phyloP scores from a whole-genome alignment of 139 green algal genomes.

The Helicosporidium sp. region DNA sequence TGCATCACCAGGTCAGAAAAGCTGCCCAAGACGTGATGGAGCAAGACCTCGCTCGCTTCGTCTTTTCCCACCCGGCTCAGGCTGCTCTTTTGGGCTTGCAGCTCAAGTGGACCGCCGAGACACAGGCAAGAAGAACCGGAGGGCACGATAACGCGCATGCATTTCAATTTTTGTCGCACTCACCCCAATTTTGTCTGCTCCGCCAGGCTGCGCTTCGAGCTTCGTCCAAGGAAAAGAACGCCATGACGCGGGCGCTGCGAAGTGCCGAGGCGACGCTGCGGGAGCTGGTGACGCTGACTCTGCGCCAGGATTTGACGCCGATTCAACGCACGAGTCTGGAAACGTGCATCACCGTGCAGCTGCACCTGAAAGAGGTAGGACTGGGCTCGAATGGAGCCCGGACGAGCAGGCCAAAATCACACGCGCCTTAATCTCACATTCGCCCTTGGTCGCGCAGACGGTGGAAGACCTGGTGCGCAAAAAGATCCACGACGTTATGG shows the following conservation, averaged over 20 bases:
- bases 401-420: neutral
- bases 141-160: too few relatives aligned
- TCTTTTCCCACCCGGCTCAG: constrained; percentile 70
- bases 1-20: constrained; percentile 1
- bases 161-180: neutral
- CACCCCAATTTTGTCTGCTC: too few relatives aligned
- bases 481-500: constrained; percentile 79
- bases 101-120: constrained; percentile 87
- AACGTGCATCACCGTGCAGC: constrained; percentile 92
- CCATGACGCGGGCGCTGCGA: constrained; percentile 70
- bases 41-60: constrained; percentile 62
- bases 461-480: constrained; percentile 72
- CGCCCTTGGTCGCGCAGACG: too few relatives aligned
- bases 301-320: constrained; percentile 48
- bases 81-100: constrained; percentile 80
- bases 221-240: constrained; percentile 71
- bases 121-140: constrained; percentile 25
- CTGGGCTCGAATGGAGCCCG: neutral
- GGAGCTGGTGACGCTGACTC: constrained; percentile 73
- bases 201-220: too few relatives aligned
- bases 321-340: constrained; percentile 82
- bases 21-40: constrained; percentile 61
- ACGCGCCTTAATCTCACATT: neutral
- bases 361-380: constrained; percentile 86
- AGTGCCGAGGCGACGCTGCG: constrained; percentile 50